Evolutionary conservation across 2,329 filamentous ascomycete genomes (phyloP).

Genomic region (Colletotrichum sp.): DNA sequence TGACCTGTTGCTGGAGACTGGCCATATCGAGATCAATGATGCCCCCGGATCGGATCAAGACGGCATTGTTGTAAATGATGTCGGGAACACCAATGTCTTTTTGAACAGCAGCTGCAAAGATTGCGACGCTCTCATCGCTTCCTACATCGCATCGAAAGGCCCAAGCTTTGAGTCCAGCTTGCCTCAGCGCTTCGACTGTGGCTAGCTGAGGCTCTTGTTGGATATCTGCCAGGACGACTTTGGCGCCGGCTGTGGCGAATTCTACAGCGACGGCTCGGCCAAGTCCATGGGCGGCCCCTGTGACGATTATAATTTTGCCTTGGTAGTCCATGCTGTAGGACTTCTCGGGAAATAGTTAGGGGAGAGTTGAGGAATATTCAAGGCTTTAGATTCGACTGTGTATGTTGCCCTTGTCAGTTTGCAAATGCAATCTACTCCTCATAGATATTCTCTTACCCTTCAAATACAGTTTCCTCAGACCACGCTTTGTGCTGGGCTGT

Average conservation of each 20-base stretch:
- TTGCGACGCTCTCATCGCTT: background rate
- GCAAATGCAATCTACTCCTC: rapidly evolving
- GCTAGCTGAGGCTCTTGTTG: background rate
- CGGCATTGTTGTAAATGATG: background rate
- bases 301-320: background rate
- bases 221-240: background rate
- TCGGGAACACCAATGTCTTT: background rate
- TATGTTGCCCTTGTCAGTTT: background rate
- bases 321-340: background rate
- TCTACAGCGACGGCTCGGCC: background rate
- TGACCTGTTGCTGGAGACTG: background rate
- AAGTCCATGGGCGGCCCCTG: background rate
- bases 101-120: background rate
- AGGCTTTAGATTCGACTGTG: background rate
- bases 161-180: background rate
- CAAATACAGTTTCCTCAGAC: background rate
- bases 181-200: background rate
- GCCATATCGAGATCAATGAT: background rate
- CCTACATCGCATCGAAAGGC: background rate
- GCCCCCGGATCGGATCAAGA: background rate
- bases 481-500: background rate
- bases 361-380: background rate
- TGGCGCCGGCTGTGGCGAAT: background rate
- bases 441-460: background rate
- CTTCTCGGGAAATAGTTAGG: background rate